phyloP scores from a whole-genome alignment of 2,329 filamentous ascomycete species.

The Sporothrix humicola region DNA sequence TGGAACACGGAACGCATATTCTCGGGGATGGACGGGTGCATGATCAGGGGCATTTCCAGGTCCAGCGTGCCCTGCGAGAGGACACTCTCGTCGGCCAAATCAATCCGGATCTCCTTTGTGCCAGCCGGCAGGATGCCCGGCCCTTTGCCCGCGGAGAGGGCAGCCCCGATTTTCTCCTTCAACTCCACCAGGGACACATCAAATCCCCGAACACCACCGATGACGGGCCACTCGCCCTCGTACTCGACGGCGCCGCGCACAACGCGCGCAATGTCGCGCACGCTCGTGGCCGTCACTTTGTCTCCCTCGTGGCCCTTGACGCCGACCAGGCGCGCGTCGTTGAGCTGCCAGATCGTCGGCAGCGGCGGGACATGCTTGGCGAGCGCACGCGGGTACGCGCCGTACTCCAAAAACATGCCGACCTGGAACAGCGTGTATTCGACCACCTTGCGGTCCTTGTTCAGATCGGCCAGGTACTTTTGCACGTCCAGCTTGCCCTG shows the following conservation, averaged over 20 bases:
- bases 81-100: constrained; percentile 55
- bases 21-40: constrained; percentile 44
- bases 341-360: background rate
- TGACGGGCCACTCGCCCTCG: constrained; percentile 51
- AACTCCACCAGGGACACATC: constrained; percentile 47
- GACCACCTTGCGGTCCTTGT: constrained; percentile 57
- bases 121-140: background rate
- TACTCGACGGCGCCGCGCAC: constrained; percentile 50
- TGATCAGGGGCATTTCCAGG: constrained; percentile 50
- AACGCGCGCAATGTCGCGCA: constrained; percentile 3
- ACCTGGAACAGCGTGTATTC: constrained; percentile 47
- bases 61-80: constrained; percentile 52
- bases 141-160: constrained; percentile 1
- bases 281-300: background rate
- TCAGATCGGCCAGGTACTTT: constrained; percentile 58
- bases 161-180: constrained; percentile 47
- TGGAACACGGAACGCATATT: constrained; percentile 46
- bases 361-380: constrained; percentile 50
- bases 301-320: constrained; percentile 11
- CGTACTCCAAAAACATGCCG: constrained; percentile 51
- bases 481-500: constrained; percentile 56
- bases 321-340: constrained; percentile 5
- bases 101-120: constrained; percentile 41
- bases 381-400: constrained; percentile 56
- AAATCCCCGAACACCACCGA: constrained; percentile 51